Evolutionary conservation across 305 asterid genomes (phyloP).

Genomic region (Fraxinus sp.): DNA sequence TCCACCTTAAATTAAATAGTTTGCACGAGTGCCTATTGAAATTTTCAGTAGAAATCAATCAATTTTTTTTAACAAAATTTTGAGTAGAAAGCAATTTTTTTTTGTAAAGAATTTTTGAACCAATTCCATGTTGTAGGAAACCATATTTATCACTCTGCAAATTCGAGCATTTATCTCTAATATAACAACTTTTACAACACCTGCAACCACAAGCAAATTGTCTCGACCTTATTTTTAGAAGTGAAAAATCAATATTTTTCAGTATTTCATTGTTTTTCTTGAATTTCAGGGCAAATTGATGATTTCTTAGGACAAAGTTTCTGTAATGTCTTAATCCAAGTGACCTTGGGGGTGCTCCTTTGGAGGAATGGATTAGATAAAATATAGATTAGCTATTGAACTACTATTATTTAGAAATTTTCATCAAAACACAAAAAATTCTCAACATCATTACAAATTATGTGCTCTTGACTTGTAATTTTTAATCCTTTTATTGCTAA

Average conservation of each 20-base stretch:
- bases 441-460: not conserved
- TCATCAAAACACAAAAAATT: not conserved
- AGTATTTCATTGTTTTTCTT: conserved; percentile 62
- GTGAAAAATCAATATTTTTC: conserved; percentile 59
- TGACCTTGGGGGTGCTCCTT: not conserved
- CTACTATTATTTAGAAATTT: not conserved
- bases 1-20: conserved; percentile 26
- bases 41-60: conserved; percentile 38
- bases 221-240: conserved; percentile 47
- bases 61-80: conserved; percentile 39
- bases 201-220: conserved; percentile 63
- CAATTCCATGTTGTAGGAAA: conserved; percentile 54
- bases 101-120: conserved; percentile 41
- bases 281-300: conserved; percentile 81
- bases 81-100: conserved; percentile 36
- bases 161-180: conserved; percentile 32
- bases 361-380: not conserved
- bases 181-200: conserved; percentile 41
- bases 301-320: conserved; percentile 59
- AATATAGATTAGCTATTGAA: not conserved
- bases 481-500: not conserved
- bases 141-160: conserved; percentile 59
- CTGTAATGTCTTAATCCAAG: conserved; percentile 56
- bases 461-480: not conserved
- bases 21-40: conserved; percentile 43